Evolutionary conservation across 345 rosid genomes (phyloP), one percentile per base, ranked within the genome.

Genomic region (Linum tenue): DNA sequence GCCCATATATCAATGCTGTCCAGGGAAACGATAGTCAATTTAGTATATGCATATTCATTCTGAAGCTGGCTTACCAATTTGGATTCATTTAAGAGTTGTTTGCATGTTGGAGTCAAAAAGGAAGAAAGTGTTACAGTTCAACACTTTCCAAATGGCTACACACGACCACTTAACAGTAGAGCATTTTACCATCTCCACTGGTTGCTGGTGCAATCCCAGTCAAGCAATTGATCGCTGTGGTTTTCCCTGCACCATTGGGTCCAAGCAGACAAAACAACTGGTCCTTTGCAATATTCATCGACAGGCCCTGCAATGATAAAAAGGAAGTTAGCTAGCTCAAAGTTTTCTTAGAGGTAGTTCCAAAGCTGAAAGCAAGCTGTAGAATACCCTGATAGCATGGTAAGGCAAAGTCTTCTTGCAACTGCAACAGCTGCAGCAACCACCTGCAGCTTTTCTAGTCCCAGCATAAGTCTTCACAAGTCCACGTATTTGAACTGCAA

Each of bases 161-260:
- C n/a, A n/a, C n/a, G 59, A 56, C 7, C n/a, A 56, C 22, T 35
- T 44, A 48, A 0, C 16, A 5, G 7, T n/a, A 17, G 0, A 57
- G 0, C 11, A 48, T 3, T 3, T 71, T 83, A 90, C 97, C 97
- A 72, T 92, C 97, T 67, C 96, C 94, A 63, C 77, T 73, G 16
- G 88, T 89, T 65, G 83, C 86, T n/a, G 91, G 94, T 69, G 86
- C 77, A 66, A 88, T 75, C 73, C 98, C 96, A 41, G 97, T 87
- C 78, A 86, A 79, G 70, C 96, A 88, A 71, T 83, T 88, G 73
- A 88, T 85, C 55, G 83, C 75, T 60, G 97, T 88, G 65, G 97
- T 92, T 78, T 92, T 92, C 74, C 98, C 98, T 68, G 96, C 94
- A 63, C 98, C 94, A 58, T 90, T 92, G 69, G 91, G 98, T 68